Evolutionary conservation across 257 asterid genomes (phyloP).

Genomic region (Oldenlandia corymbosa): DNA sequence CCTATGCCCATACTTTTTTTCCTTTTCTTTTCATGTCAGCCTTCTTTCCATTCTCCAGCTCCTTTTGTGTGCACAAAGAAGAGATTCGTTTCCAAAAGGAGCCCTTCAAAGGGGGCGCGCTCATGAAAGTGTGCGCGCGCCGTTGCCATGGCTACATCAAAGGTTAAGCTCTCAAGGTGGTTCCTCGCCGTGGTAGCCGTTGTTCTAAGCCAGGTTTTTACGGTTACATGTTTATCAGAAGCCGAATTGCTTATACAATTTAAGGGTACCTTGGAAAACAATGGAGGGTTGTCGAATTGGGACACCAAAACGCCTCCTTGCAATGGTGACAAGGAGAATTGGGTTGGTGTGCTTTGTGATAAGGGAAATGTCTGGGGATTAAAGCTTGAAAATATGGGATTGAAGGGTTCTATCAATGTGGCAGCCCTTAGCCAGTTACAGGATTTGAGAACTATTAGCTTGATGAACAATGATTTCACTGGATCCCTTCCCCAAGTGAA

Average conservation of each 20-base stretch:
- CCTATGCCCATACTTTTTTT: slow-evolving; percentile 20
- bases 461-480: slow-evolving; percentile 50
- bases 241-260: slow-evolving; percentile 40
- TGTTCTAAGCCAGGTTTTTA: slow-evolving; percentile 1
- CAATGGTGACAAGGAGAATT: slow-evolving; percentile 21
- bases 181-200: neutral
- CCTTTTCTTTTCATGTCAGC: slow-evolving; percentile 11
- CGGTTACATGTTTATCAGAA: slow-evolving; percentile 22
- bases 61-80: slow-evolving; percentile 16
- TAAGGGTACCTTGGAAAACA: slow-evolving; percentile 28
- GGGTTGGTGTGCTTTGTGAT: slow-evolving; percentile 47
- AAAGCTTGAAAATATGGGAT: slow-evolving; percentile 54
- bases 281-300: slow-evolving; percentile 35
- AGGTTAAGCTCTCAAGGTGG: slow-evolving; percentile 1
- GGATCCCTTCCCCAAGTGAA: slow-evolving; percentile 52
- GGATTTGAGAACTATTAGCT: slow-evolving; percentile 46
- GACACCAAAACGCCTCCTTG: slow-evolving; percentile 27
- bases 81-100: slow-evolving; percentile 16
- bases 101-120: slow-evolving; percentile 39
- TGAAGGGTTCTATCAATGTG: slow-evolving; percentile 52
- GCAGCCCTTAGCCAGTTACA: slow-evolving; percentile 43
- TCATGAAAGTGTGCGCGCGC: slow-evolving; percentile 51
- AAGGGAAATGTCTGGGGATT: slow-evolving; percentile 56
- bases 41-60: slow-evolving; percentile 29
- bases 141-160: slow-evolving; percentile 26